These are phyloP conservation scores for Trametes elegans DNA, from an alignment of 768 basidiomycete genomes.

Conservation along the genomic window DNA sequence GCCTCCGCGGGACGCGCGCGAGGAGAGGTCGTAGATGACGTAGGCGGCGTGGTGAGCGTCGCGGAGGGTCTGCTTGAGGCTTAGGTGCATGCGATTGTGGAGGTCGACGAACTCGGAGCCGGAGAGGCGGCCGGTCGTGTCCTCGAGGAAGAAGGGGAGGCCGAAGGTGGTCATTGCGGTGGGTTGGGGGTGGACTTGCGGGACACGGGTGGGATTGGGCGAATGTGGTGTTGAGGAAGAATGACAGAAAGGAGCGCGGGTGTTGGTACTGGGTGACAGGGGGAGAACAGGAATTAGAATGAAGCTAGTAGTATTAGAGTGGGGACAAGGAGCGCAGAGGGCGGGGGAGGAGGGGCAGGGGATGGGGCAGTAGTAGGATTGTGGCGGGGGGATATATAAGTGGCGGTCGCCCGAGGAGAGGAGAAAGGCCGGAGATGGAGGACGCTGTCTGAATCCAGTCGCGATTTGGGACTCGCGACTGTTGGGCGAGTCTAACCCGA, in stretches of 20 bases:
- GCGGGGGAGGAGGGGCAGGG: not conserved
- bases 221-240: not conserved
- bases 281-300: not conserved
- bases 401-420: not conserved
- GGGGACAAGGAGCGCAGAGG: not conserved
- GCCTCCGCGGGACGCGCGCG: constrained; percentile 27
- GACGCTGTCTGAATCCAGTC: not conserved
- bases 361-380: not conserved
- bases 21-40: constrained; percentile 47
- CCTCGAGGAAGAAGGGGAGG: constrained; percentile 63
- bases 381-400: constrained; percentile 2
- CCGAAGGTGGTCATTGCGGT: constrained; percentile 40
- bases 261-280: not conserved
- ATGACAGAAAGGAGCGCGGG: not conserved
- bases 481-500: not conserved
- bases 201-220: not conserved
- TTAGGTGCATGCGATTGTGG: constrained; percentile 55
- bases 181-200: not conserved
- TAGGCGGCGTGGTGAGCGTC: constrained; percentile 44
- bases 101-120: constrained; percentile 63
- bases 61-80: constrained; percentile 46
- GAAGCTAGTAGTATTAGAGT: not conserved
- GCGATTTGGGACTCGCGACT: not conserved
- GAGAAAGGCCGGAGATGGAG: not conserved
- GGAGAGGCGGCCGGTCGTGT: constrained; percentile 51